Percentiles rank a stretch among this genome's conserved stretches.
Evolutionary conservation across 306 rosid species (phyloP).

Genomic region (Cicer chorassanicum): DNA sequence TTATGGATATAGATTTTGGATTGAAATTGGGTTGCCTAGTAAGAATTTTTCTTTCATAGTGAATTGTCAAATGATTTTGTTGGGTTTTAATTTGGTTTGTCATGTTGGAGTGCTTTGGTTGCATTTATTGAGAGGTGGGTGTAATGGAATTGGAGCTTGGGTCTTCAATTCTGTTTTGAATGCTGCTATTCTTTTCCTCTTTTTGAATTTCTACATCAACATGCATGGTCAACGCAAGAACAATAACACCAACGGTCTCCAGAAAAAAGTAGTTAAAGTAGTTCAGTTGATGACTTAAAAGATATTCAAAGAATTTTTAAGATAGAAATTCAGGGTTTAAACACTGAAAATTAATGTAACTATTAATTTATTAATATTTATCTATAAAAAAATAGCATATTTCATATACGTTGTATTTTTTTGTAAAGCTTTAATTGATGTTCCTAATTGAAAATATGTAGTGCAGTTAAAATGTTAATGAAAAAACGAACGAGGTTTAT

Average conservation of each 20-base stretch:
- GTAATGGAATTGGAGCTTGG: constrained; percentile 84
- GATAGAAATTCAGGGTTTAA: too few relatives aligned
- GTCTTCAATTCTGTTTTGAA: constrained; percentile 60
- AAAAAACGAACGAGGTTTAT: background rate
- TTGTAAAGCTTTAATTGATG: background rate
- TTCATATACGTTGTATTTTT: background rate
- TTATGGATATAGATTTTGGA: constrained; percentile 61
- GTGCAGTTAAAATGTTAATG: background rate
- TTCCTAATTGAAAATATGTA: background rate
- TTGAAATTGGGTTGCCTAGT: constrained; percentile 52
- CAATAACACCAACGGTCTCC: too few relatives aligned
- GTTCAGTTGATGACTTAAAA: background rate
- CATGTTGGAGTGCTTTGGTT: constrained; percentile 62
- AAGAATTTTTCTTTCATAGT: constrained; percentile 51
- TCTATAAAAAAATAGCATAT: background rate
- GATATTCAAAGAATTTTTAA: too few relatives aligned
- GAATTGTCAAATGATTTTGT: constrained; percentile 55
- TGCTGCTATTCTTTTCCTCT: constrained; percentile 55
- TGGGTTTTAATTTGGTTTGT: constrained; percentile 60
- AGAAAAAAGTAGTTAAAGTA: background rate
- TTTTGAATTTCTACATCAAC: constrained; percentile 54
- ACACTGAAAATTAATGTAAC: too few relatives aligned
- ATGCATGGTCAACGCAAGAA: constrained; percentile 20
- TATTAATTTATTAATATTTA: too few relatives aligned
- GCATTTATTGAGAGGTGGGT: constrained; percentile 72